Percentiles rank a stretch among this genome's conserved stretches.
These are phyloP conservation scores for Amanita thiersii DNA, from an alignment of 768 basidiomycete species.

Conservation along the genomic window DNA sequence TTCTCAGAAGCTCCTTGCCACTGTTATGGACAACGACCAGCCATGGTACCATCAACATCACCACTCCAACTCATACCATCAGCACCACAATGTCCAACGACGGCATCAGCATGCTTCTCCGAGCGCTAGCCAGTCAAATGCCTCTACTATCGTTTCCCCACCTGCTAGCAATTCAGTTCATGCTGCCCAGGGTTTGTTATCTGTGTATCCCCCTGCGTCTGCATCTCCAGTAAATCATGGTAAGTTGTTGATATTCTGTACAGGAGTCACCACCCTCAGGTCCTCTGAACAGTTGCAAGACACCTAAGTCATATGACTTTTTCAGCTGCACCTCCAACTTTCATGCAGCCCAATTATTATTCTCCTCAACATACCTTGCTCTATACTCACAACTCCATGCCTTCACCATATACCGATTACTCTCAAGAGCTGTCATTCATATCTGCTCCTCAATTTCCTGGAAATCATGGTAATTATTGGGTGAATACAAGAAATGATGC, in stretches of 20 bases:
- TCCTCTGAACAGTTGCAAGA: constrained; percentile 42
- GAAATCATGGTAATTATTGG: constrained; percentile 54
- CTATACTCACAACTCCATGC: constrained; percentile 24
- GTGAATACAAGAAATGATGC: constrained; percentile 52
- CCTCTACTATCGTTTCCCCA: constrained; percentile 7
- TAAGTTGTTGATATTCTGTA: constrained; percentile 18
- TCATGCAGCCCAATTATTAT: constrained; percentile 51
- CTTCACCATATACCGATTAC: constrained; percentile 61
- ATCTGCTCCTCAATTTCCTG: constrained; percentile 34
- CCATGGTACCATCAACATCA: background rate
- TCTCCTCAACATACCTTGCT: constrained; percentile 22
- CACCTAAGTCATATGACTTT: constrained; percentile 57
- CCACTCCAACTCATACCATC: constrained; percentile 2
- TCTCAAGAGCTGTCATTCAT: constrained; percentile 53
- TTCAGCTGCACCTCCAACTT: constrained; percentile 53
- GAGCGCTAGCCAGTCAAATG: background rate
- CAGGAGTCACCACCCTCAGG: background rate
- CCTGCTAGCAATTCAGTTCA: constrained; percentile 45
- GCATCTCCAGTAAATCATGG: constrained; percentile 74
- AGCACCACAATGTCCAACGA: constrained; percentile 13
- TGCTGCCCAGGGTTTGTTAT: constrained; percentile 58
- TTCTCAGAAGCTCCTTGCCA: constrained; percentile 4
- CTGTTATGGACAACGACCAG: constrained; percentile 12
- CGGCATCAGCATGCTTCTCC: constrained; percentile 9
- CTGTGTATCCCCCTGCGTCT: constrained; percentile 67